Conservation (phyloP, 805 yeast species). For the Ogataea populi-albae region DNA sequence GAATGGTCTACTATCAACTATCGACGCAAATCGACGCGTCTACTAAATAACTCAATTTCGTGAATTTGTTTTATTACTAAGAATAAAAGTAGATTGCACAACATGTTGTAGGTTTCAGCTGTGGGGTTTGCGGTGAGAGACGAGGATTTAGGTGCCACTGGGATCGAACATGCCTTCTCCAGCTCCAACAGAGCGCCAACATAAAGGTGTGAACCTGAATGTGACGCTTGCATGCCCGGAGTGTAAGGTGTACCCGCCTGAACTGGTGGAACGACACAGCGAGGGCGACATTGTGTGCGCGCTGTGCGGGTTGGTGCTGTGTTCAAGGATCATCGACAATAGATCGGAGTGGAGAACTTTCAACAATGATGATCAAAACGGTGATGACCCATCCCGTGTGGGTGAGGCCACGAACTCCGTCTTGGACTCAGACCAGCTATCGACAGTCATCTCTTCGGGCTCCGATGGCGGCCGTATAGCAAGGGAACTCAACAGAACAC, state of each 20-base stretch:
- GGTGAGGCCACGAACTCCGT: slow-evolving; percentile 96
- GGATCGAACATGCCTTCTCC: slow-evolving; percentile 20
- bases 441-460: slow-evolving; percentile 86
- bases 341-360: slow-evolving; percentile 99
- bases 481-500: slow-evolving; percentile 88
- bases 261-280: slow-evolving; percentile 87
- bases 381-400: slow-evolving; percentile 98
- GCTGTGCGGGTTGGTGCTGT: slow-evolving; percentile 88
- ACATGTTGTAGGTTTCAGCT: neutral
- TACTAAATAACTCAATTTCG: too few relatives aligned
- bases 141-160: slow-evolving; percentile 1
- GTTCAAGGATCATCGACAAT: slow-evolving; percentile 90
- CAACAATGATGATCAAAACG: slow-evolving; percentile 95
- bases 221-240: slow-evolving; percentile 93
- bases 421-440: slow-evolving; percentile 85
- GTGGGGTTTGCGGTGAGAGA: neutral
- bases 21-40: too few relatives aligned
- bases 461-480: slow-evolving; percentile 83
- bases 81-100: too few relatives aligned
- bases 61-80: too few relatives aligned
- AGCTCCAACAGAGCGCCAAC: slow-evolving; percentile 22
- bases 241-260: slow-evolving; percentile 94
- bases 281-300: slow-evolving; percentile 99
- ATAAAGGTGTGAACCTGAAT: slow-evolving; percentile 75
- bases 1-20: too few relatives aligned